These are phyloP conservation scores for Xylaria flabelliformis DNA, from an alignment of 495 filamentous ascomycete genomes.

Conservation along the genomic window DNA sequence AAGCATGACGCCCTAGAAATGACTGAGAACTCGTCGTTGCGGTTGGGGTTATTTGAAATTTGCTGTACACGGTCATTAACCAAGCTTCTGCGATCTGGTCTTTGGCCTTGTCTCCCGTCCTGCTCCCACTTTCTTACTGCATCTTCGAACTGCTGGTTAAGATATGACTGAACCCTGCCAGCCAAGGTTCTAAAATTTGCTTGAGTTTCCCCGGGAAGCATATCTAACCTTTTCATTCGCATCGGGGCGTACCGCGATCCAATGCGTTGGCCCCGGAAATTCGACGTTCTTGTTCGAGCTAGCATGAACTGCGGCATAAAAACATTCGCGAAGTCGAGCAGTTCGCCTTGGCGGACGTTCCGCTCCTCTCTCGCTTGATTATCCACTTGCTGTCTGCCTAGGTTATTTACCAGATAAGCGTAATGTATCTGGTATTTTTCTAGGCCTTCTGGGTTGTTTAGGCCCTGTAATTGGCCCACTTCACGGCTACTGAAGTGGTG, in stretches of 20 bases:
- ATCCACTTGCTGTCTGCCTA: background rate
- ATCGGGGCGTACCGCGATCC: background rate
- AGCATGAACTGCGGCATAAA: background rate
- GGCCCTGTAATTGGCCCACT: background rate
- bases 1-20: conserved; percentile 1
- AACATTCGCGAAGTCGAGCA: background rate
- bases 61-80: background rate
- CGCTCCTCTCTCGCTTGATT: background rate
- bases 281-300: background rate
- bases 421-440: background rate
- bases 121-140: background rate
- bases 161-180: background rate
- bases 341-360: background rate
- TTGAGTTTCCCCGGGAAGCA: background rate
- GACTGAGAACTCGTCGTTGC: background rate
- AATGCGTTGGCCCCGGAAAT: background rate
- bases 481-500: background rate
- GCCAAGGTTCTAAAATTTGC: background rate
- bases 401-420: background rate
- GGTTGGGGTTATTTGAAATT: background rate
- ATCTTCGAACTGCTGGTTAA: background rate
- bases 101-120: background rate
- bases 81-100: background rate
- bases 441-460: background rate
- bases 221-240: background rate